Conservation (phyloP, 73 alveolate genomes). For the Uronychia binucleata region DNA sequence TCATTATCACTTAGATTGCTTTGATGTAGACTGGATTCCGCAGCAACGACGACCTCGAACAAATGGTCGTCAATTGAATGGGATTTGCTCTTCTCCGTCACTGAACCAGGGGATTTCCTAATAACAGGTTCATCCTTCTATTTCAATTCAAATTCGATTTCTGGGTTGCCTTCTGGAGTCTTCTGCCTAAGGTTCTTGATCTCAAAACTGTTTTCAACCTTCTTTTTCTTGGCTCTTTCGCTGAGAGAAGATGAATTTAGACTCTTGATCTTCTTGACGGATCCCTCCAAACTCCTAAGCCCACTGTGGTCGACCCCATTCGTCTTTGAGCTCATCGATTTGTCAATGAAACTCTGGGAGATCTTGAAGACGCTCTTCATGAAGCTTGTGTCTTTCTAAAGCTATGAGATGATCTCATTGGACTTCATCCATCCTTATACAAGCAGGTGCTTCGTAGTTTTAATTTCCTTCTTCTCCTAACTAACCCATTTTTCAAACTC, state of each 20-base stretch:
- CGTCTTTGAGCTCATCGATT: neutral
- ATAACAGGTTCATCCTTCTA: too few relatives aligned
- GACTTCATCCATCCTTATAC: conserved; percentile 58
- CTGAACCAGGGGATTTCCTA: too few relatives aligned
- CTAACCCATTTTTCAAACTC: conserved; percentile 61
- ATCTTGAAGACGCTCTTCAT: neutral
- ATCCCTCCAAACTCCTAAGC: neutral
- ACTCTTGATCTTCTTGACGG: neutral
- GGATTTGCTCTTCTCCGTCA: too few relatives aligned
- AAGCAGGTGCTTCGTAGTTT: conserved; percentile 25
- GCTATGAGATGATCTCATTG: conserved; percentile 12
- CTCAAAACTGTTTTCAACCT: neutral
- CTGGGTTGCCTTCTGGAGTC: too few relatives aligned
- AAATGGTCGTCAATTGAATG: too few relatives aligned
- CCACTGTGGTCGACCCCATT: neutral
- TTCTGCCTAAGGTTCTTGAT: too few relatives aligned
- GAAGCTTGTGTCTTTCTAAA: conserved; percentile 3
- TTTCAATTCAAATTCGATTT: too few relatives aligned
- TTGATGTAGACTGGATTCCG: too few relatives aligned
- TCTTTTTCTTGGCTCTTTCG: neutral
- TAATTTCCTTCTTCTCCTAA: conserved; percentile 39
- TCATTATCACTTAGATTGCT: too few relatives aligned
- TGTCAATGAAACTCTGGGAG: neutral
- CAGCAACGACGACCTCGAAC: too few relatives aligned
- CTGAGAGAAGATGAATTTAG: neutral